Conservation (phyloP, 805 yeast genomes). For the Ogataea degrootiae region DNA sequence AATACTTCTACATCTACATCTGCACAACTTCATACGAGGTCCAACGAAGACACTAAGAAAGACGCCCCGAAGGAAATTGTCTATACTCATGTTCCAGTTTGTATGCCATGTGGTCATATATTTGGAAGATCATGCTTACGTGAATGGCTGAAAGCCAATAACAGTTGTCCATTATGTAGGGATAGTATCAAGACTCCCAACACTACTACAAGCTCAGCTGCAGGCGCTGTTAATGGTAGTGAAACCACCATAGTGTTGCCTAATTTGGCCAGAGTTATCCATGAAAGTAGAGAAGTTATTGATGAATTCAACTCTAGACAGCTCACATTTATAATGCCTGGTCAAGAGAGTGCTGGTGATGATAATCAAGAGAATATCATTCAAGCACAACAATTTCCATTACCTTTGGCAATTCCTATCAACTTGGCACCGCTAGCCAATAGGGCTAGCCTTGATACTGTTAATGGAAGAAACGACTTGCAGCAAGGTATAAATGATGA, state of each 20-base stretch:
- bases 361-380: neutral
- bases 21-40: neutral
- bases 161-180: constrained; percentile 87
- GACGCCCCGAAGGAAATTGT: constrained; percentile 16
- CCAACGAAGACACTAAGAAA: constrained; percentile 15
- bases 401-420: constrained; percentile 8
- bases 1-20: constrained; percentile 11
- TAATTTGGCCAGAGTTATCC: constrained; percentile 31
- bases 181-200: constrained; percentile 37
- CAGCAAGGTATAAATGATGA: neutral
- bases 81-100: constrained; percentile 58
- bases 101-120: constrained; percentile 79
- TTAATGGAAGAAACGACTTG: neutral
- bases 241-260: constrained; percentile 33
- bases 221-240: neutral
- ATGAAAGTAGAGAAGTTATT: constrained; percentile 27
- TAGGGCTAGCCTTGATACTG: neutral
- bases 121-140: constrained; percentile 84
- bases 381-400: constrained; percentile 4
- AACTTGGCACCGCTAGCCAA: constrained; percentile 1
- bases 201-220: constrained; percentile 7
- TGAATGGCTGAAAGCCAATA: constrained; percentile 74
- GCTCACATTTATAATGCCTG: constrained; percentile 29
- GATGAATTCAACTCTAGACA: constrained; percentile 28
- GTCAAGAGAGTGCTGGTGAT: constrained; percentile 14